Conservation (phyloP, 2,329 filamentous ascomycete species). For the Metarhizium humberi region DNA sequence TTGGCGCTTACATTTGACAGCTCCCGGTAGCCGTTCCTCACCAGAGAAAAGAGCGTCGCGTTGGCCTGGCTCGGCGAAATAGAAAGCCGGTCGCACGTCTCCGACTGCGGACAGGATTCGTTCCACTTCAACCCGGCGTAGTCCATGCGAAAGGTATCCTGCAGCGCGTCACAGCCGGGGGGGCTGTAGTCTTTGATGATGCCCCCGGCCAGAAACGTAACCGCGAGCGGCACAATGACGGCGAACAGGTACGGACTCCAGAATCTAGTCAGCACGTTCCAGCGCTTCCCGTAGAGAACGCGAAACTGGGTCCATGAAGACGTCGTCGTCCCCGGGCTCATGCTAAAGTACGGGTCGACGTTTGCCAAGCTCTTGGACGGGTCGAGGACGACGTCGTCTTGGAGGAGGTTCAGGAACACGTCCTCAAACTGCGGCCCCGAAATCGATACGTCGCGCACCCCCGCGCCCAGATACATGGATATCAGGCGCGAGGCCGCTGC, state of each 20-base stretch:
- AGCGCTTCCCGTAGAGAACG: conserved; percentile 65
- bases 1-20: conserved; percentile 1
- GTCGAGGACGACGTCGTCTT: not conserved
- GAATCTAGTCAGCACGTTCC: conserved; percentile 63
- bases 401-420: conserved; percentile 17
- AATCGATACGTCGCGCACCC: conserved; percentile 25
- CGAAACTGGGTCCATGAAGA: conserved; percentile 42
- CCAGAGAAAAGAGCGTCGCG: conserved; percentile 16
- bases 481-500: conserved; percentile 15
- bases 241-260: conserved; percentile 66
- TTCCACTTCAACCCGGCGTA: conserved; percentile 17
- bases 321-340: conserved; percentile 7
- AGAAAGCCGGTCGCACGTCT: conserved; percentile 5
- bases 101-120: conserved; percentile 28
- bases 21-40: conserved; percentile 7
- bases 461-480: conserved; percentile 39
- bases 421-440: conserved; percentile 23
- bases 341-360: not conserved
- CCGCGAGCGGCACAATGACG: conserved; percentile 64
- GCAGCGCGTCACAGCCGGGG: conserved; percentile 32
- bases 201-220: conserved; percentile 62
- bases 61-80: conserved; percentile 16
- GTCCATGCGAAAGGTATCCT: not conserved
- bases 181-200: conserved; percentile 52
- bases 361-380: not conserved